These are phyloP conservation scores for Monilinia fructicola DNA, from an alignment of 2,329 filamentous ascomycete species.

Conservation along the genomic window DNA sequence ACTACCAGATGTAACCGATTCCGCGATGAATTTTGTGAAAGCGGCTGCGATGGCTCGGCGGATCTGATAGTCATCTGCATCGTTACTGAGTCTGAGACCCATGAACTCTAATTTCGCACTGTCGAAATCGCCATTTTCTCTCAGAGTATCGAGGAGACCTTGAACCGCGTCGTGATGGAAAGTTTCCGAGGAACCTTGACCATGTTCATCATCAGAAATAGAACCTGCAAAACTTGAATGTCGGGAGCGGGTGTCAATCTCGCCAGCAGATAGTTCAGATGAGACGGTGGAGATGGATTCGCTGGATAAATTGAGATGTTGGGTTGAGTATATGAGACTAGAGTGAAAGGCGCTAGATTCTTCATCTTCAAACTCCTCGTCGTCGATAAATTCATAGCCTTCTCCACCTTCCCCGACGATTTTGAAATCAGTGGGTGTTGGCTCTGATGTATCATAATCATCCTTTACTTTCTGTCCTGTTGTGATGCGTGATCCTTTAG, in stretches of 20 bases:
- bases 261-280: constrained; percentile 50
- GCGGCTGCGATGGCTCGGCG: constrained; percentile 82
- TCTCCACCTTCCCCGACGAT: constrained; percentile 59
- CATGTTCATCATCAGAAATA: constrained; percentile 59
- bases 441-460: constrained; percentile 27
- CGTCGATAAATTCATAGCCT: constrained; percentile 65
- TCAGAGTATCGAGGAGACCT: constrained; percentile 83
- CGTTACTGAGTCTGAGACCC: constrained; percentile 84
- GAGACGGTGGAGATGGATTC: constrained; percentile 66
- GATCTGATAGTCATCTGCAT: constrained; percentile 86
- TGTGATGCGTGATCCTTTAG: constrained; percentile 43
- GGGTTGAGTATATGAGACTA: constrained; percentile 41
- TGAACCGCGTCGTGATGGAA: constrained; percentile 88
- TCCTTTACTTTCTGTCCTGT: constrained; percentile 45
- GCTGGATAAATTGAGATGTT: constrained; percentile 44
- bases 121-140: constrained; percentile 77
- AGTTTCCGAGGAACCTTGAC: constrained; percentile 50
- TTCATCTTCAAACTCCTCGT: constrained; percentile 58
- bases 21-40: constrained; percentile 77
- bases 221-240: constrained; percentile 73
- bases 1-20: constrained; percentile 59
- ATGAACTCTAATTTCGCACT: constrained; percentile 84
- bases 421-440: constrained; percentile 48
- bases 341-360: constrained; percentile 56
- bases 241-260: constrained; percentile 50